Percentiles rank a stretch among this genome's conserved stretches.
Evolutionary conservation across 371 early-diverging fungal genomes (phyloP).

Genomic region (Gilbertella persicaria): DNA sequence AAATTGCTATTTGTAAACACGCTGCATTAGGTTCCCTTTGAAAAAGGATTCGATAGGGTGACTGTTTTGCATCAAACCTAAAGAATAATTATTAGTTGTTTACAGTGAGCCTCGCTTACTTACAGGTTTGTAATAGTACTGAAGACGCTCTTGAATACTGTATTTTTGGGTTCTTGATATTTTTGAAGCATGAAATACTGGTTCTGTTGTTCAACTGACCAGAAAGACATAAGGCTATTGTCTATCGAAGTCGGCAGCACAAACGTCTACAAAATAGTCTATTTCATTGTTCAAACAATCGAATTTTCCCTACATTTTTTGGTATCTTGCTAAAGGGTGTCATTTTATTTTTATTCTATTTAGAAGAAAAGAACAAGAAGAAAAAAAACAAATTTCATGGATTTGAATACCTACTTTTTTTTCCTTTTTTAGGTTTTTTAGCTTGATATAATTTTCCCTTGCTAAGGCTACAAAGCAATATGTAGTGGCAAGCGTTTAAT

Average conservation of each 20-base stretch:
- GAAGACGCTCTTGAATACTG: slow-evolving; percentile 59
- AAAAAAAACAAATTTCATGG: no score
- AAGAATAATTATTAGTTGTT: neutral
- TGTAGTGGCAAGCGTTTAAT: no score
- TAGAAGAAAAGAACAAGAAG: no score
- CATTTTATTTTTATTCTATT: neutral
- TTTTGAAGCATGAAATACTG: slow-evolving; percentile 73
- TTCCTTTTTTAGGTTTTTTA: no score
- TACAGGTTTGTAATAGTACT: slow-evolving; percentile 81
- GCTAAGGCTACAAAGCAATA: no score
- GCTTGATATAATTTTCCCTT: no score
- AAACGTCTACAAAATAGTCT: slow-evolving; percentile 26
- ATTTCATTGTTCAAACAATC: neutral
- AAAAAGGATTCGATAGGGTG: slow-evolving; percentile 86
- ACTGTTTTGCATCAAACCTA: slow-evolving; percentile 86
- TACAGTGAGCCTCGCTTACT: slow-evolving; percentile 19
- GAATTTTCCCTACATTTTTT: slow-evolving; percentile 18
- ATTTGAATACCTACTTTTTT: no score
- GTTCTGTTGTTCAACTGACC: slow-evolving; percentile 61
- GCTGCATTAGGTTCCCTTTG: slow-evolving; percentile 50
- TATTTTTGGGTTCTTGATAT: slow-evolving; percentile 57
- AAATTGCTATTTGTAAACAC: slow-evolving; percentile 66
- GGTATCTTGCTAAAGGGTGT: slow-evolving; percentile 12
- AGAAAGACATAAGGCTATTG: slow-evolving; percentile 46
- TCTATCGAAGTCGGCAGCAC: slow-evolving; percentile 44